These are phyloP conservation scores for Nyssa sinensis DNA, from an alignment of 148 eudicot genomes.

Conservation along the genomic window DNA sequence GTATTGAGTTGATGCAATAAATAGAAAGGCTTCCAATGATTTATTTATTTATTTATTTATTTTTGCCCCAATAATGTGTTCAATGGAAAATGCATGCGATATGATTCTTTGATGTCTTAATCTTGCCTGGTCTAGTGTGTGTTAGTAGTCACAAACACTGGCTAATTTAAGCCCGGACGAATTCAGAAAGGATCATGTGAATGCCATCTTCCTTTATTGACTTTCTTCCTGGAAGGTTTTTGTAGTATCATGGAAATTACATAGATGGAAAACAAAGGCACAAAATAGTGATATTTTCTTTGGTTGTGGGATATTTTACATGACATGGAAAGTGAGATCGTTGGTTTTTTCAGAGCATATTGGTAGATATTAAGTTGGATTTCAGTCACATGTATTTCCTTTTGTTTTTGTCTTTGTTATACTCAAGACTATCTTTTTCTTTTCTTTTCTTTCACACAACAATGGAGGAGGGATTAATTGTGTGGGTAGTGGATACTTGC, in stretches of 20 bases:
- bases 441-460: too few species aligned
- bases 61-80: too few species aligned
- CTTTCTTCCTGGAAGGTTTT: neutral
- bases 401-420: neutral
- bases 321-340: neutral
- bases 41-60: too few species aligned
- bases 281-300: neutral
- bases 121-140: neutral
- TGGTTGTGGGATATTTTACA: neutral
- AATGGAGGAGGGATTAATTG: too few species aligned
- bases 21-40: neutral
- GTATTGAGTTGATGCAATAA: neutral
- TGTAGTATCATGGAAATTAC: neutral
- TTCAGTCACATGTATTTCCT: too few species aligned
- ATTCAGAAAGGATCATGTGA: neutral
- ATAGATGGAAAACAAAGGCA: neutral
- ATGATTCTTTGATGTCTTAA: neutral
- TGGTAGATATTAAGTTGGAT: too few species aligned
- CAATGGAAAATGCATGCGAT: neutral
- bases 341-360: neutral
- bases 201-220: neutral
- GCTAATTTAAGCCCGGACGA: neutral
- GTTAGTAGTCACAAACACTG: neutral
- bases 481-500: too few species aligned
- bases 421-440: too few species aligned